Conservation (phyloP, 208 protist genomes). For the Naegleria lovaniensis region DNA sequence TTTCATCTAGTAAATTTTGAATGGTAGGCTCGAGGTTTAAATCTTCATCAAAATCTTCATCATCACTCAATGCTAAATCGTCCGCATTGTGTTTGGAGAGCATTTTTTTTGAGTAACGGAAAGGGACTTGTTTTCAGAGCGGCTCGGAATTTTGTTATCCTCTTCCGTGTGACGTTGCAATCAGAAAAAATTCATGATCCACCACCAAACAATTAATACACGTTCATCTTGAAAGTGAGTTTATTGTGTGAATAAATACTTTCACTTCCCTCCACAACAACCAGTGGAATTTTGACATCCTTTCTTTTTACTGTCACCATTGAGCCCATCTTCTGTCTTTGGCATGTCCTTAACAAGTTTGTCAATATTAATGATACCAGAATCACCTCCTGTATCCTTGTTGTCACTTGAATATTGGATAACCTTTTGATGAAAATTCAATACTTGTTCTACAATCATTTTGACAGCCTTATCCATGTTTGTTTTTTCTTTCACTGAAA, state of each 20-base stretch:
- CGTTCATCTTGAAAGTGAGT: no score
- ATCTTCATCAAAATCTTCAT: slow-evolving; percentile 22
- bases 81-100: not conserved
- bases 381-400: not conserved
- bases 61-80: not conserved
- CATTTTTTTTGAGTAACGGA: not conserved
- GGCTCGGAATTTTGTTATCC: no score
- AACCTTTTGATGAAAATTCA: slow-evolving; percentile 32
- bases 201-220: no score
- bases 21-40: not conserved
- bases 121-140: no score
- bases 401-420: not conserved
- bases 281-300: not conserved
- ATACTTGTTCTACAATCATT: slow-evolving; percentile 45
- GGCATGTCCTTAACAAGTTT: not conserved
- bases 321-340: not conserved
- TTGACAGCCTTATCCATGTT: slow-evolving; percentile 46
- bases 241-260: no score
- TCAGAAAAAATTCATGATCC: no score
- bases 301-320: not conserved
- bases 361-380: not conserved
- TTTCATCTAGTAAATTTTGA: slow-evolving; percentile 4
- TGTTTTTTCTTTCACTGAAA: slow-evolving; percentile 44
- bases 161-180: no score
- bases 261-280: not conserved